A percentile compares a stretch with the other conserved stretches of the same genome.
phyloP scores from a whole-genome alignment of 1,139 yeast genomes.

The Pichia sp. region DNA sequence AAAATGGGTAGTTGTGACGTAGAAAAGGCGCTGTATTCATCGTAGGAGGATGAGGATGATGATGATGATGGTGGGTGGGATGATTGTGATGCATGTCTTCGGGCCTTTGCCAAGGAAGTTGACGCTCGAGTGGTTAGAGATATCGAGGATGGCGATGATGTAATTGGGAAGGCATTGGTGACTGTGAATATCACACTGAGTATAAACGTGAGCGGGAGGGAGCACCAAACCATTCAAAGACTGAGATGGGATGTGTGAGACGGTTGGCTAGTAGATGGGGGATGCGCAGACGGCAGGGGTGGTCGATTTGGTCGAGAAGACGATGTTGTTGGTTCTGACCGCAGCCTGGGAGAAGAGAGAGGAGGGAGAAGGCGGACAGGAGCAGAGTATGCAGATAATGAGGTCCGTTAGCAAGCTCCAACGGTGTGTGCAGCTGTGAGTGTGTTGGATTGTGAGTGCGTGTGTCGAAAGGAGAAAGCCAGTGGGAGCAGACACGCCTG shows the following conservation, averaged over 20 bases:
- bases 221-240: not conserved
- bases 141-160: not conserved
- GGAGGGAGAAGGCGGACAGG: no score
- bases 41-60: not conserved
- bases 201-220: not conserved
- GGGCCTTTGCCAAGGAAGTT: not conserved
- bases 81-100: not conserved
- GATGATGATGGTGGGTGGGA: not conserved
- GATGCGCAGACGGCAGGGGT: no score
- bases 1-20: conserved; percentile 15
- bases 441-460: no score
- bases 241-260: not conserved
- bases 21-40: not conserved
- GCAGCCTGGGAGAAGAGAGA: no score
- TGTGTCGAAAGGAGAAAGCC: no score
- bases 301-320: no score
- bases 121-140: not conserved
- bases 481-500: no score
- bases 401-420: no score
- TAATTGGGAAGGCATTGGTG: not conserved
- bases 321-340: not conserved
- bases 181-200: not conserved
- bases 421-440: no score
- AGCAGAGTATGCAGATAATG: no score
- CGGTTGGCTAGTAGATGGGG: no score